These are phyloP conservation scores for Globisporangium splendens DNA, from an alignment of 352 stramenopile species.

Conservation along the genomic window DNA sequence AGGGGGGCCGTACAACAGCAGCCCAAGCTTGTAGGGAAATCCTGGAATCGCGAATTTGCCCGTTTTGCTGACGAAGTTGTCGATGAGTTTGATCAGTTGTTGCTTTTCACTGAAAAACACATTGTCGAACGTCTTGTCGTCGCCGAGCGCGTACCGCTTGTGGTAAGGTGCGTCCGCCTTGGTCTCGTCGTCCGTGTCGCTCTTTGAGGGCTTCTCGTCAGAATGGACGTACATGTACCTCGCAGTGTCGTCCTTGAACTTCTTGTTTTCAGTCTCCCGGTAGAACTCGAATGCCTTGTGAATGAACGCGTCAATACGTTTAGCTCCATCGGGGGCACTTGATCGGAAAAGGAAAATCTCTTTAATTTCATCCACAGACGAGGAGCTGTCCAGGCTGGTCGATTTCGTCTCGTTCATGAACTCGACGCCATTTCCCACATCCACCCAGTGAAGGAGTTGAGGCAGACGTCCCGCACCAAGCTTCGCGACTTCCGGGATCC, in stretches of 20 bases:
- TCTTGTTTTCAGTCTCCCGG: constrained; percentile 5
- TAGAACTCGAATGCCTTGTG: neutral
- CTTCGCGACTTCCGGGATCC: neutral
- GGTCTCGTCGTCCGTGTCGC: constrained; percentile 7
- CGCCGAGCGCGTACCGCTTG: constrained; percentile 78
- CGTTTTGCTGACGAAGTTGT: constrained; percentile 62
- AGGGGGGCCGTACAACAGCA: constrained; percentile 85
- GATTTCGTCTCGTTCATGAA: constrained; percentile 12
- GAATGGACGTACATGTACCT: constrained; percentile 46
- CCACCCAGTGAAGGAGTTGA: constrained; percentile 11
- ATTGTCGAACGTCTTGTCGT: constrained; percentile 87
- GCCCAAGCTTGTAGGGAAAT: constrained; percentile 87
- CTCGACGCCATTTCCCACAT: constrained; percentile 7
- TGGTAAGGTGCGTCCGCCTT: constrained; percentile 12
- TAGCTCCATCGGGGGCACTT: neutral
- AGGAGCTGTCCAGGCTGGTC: neutral
- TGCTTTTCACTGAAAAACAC: constrained; percentile 88
- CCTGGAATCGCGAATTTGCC: constrained; percentile 87
- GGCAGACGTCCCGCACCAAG: constrained; percentile 9
- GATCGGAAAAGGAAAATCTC: constrained; percentile 6
- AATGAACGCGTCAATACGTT: neutral
- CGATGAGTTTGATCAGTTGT: constrained; percentile 57
- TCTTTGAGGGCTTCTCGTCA: constrained; percentile 9
- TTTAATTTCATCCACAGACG: neutral
- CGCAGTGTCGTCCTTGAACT: constrained; percentile 13